Evolutionary conservation across 2,329 filamentous ascomycete genomes (phyloP), one percentile per base, ranked within the genome.

Genomic region (Gnomoniopsis smithogilvyi): DNA sequence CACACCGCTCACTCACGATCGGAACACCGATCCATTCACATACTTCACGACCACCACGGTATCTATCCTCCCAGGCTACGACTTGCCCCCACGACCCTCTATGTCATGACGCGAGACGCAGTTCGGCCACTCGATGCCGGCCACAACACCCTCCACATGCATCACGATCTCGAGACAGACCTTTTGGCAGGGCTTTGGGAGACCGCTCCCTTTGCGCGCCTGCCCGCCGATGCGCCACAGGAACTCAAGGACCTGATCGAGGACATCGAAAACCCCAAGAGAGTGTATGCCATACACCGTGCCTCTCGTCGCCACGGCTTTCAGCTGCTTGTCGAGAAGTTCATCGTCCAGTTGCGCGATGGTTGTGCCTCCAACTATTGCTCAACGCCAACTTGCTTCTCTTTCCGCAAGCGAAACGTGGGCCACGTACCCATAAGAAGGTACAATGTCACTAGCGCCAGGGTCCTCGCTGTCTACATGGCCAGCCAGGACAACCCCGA

Each of bases 401-500:
- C 87, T 62, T 92, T 85, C 70, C 86, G 90, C 57, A 89, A 83
- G 72, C 83, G 89, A 64, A 76, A 87, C 45, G 82, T 85, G 26
- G 84, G 82, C 36, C 84, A 85, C 63, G 82, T 82, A 0, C 91
- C 91, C 2, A 83, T 92, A 65, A 87, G 91, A 62, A 83, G 88
- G 67, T 95, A 93, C 67, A 96, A 89, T 59, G 82, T 88, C 22
- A 85, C 92, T 49, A 96, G 91, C 67, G 92, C 92, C 10, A 84
- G 91, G 67, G 91, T 90, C 1, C 75, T 96, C 34, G 92, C 92
- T 14, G 84, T 91, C 58, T 91, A 90, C 67, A 80, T 96, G 53
- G 91, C 92, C 11, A 90, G 88, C 67, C 87, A 92, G 68, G 89
- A 93, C 66, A 85, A 95, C 64, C 86, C 92, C 0, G 86, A 91